Base-by-base conservation (phyloP, 805 yeast species). In the Kregervanrija pseudodelftensis region DNA sequence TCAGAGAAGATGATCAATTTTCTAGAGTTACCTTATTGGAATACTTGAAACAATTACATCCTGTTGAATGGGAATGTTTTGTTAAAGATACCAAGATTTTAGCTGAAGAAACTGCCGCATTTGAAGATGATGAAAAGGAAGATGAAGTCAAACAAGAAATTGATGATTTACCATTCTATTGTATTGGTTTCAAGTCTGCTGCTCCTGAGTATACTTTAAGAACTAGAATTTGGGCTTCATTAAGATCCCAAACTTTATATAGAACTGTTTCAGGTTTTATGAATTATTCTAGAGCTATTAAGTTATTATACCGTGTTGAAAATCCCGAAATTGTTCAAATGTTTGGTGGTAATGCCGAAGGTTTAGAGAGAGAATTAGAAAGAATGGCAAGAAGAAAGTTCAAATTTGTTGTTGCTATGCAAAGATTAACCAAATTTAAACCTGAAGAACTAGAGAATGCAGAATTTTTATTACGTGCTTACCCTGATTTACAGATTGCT, bases 331-430 rank as follows among this genome's bases (percentile, higher is more conserved):
- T 88, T 64, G 95, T 90, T 49, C 97, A 93, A 74, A 88, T 90
- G 89, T 91, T 90, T 64, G 98, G 97, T 57, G 98, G 98, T 57
- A 95, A 91, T 65, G 95, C 97, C 48, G 98, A 91, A 70, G 95
- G 95, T 58, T 76, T 77, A 58, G 98, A 93, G 73, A 80, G 89
- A 68, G 98, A 95, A 66, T 80, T 91, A 54, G 97, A 91, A 69
- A 80, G 78, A 57, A 82, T 86, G 85, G 89, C 95, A 11, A 74
- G 82, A 67, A 76, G 95, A 64, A 87, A 87, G 64, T 87, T 87
- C 70, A 79, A 79, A 58, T 76, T 85, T 53, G 72, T 86, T 53
- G 89, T 85, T 47, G 82, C 95, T 28, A 85, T 87, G 95, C 96
- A 87, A 72, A 76, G 90, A 68, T 76, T 82, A 60, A 73, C 82